phyloP scores from a whole-genome alignment of 345 rosid species.

The Ailanthus altissimus region DNA sequence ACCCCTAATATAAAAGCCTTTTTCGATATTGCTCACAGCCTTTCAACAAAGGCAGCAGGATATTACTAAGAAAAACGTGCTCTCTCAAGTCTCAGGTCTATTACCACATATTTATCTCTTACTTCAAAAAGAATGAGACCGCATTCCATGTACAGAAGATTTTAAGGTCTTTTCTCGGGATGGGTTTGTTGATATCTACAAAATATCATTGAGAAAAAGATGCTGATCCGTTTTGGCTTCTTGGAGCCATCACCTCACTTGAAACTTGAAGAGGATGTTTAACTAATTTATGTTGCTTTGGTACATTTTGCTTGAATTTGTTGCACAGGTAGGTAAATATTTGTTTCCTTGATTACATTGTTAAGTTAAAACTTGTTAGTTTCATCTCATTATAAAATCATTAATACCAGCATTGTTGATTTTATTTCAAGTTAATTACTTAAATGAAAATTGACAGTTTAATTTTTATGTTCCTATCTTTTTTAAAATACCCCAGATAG shows the following conservation, averaged over 20 bases:
- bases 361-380: background rate
- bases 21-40: background rate
- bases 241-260: background rate
- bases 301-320: background rate
- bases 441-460: too few relatives aligned
- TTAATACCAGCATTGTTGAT: background rate
- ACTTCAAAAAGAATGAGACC: conserved; percentile 4
- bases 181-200: background rate
- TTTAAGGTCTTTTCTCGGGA: conserved; percentile 1
- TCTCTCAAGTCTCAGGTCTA: background rate
- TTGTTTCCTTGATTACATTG: background rate
- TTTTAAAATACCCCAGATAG: too few relatives aligned
- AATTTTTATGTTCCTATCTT: too few relatives aligned
- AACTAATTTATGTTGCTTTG: conserved; percentile 12
- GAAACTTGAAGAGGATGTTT: background rate
- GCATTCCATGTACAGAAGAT: conserved; percentile 13
- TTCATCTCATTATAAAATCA: background rate
- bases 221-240: background rate
- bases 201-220: background rate
- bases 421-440: background rate
- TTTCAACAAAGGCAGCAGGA: background rate
- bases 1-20: background rate
- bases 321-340: background rate
- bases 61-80: conserved; percentile 24
- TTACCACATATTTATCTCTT: background rate